Evolutionary conservation across 2,329 filamentous ascomycete species (phyloP).

Genomic region (Microdochium bolleyi): DNA sequence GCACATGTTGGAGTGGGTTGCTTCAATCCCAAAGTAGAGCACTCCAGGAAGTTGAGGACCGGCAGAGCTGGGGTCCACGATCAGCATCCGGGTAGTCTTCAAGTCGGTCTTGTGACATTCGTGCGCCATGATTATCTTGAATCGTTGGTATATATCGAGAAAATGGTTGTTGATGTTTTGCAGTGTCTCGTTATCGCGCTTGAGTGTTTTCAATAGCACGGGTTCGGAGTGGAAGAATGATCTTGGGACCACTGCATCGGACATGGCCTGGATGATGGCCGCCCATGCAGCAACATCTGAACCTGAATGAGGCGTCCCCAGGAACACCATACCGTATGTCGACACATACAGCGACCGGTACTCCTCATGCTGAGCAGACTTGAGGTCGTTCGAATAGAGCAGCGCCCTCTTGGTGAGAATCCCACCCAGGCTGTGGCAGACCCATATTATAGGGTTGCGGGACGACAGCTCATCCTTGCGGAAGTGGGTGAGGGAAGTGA

Average conservation of each 20-base stretch:
- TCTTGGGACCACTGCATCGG: slow-evolving; percentile 55
- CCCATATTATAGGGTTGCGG: slow-evolving; percentile 64
- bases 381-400: slow-evolving; percentile 57
- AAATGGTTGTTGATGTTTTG: slow-evolving; percentile 70
- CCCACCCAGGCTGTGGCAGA: slow-evolving; percentile 67
- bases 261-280: slow-evolving; percentile 58
- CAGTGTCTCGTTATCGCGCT: slow-evolving; percentile 64
- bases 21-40: slow-evolving; percentile 57
- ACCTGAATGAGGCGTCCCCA: slow-evolving; percentile 69
- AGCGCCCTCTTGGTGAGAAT: slow-evolving; percentile 64
- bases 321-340: slow-evolving; percentile 68
- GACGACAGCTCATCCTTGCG: slow-evolving; percentile 48
- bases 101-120: slow-evolving; percentile 66
- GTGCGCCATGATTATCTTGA: slow-evolving; percentile 69
- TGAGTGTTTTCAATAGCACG: slow-evolving; percentile 62
- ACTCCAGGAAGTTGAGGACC: slow-evolving; percentile 62
- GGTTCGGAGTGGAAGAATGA: slow-evolving; percentile 60
- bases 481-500: slow-evolving; percentile 54
- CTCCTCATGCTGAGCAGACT: slow-evolving; percentile 51
- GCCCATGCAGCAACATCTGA: slow-evolving; percentile 64
- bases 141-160: slow-evolving; percentile 61
- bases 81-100: slow-evolving; percentile 51
- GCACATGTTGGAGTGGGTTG: slow-evolving; percentile 30
- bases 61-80: slow-evolving; percentile 65
- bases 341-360: slow-evolving; percentile 64